Conservation (phyloP, 2,329 filamentous ascomycete species). For the Ophiostoma ips region DNA sequence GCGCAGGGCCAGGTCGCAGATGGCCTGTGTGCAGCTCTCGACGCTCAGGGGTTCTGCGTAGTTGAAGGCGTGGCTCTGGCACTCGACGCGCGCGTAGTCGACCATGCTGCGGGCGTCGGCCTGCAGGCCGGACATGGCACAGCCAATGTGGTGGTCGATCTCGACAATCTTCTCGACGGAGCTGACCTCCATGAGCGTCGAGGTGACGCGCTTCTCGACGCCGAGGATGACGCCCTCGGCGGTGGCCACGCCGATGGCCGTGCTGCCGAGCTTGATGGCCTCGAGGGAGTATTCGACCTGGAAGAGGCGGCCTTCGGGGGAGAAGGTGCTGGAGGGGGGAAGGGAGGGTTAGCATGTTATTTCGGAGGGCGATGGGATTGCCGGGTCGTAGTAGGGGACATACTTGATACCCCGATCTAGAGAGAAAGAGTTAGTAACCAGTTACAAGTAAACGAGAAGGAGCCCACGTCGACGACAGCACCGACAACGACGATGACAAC, state of each 20-base stretch:
- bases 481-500: no score
- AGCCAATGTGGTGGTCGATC: constrained; percentile 96
- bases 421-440: neutral
- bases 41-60: constrained; percentile 91
- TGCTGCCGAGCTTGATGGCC: constrained; percentile 98
- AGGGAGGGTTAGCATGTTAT: no score
- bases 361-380: neutral
- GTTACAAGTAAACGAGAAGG: constrained; percentile 2
- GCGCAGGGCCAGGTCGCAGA: constrained; percentile 89
- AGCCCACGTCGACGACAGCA: constrained; percentile 13
- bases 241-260: constrained; percentile 94
- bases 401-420: constrained; percentile 96
- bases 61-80: constrained; percentile 94
- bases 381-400: neutral
- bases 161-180: constrained; percentile 99
- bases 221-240: constrained; percentile 90
- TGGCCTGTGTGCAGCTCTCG: constrained; percentile 96
- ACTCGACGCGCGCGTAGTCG: constrained; percentile 95
- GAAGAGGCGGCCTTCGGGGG: constrained; percentile 97
- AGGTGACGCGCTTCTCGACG: constrained; percentile 98
- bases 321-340: constrained; percentile 97
- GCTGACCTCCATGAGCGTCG: constrained; percentile 89
- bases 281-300: constrained; percentile 99
- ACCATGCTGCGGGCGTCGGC: constrained; percentile 96
- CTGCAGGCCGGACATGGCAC: constrained; percentile 96